A percentile compares a stretch with the other conserved stretches of the same genome.
Evolutionary conservation across 2,329 filamentous ascomycete genomes (phyloP).

Genomic region (Apiospora pterosperma): DNA sequence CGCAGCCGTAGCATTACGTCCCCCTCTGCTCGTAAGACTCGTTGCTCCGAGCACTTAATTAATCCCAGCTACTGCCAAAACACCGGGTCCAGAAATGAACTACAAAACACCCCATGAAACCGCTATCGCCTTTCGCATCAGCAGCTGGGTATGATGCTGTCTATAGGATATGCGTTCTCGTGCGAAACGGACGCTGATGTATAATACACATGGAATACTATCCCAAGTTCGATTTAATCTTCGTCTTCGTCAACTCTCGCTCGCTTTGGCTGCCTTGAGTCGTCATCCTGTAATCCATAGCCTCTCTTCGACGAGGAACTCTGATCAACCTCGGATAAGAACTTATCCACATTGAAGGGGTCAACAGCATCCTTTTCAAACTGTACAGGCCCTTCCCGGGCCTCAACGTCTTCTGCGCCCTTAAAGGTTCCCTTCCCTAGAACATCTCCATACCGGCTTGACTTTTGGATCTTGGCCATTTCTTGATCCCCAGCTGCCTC

Average conservation of each 20-base stretch:
- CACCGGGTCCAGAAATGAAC: neutral
- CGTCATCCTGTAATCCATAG: conserved; percentile 70
- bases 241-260: conserved; percentile 74
- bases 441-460: conserved; percentile 78
- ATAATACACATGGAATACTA: neutral
- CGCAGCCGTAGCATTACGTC: neutral
- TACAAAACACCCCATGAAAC: neutral
- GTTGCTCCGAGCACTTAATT: neutral
- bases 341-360: conserved; percentile 92
- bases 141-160: neutral
- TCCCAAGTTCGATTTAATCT: conserved; percentile 27
- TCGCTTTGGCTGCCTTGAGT: conserved; percentile 62
- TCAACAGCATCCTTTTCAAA: conserved; percentile 88
- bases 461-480: conserved; percentile 84
- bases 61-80: neutral
- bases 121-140: neutral
- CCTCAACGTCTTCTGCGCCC: conserved; percentile 71
- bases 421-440: conserved; percentile 89
- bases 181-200: neutral
- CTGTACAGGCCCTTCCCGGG: conserved; percentile 86
- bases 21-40: neutral
- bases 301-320: conserved; percentile 63
- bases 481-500: conserved; percentile 77
- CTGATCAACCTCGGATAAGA: conserved; percentile 77
- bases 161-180: neutral